These are phyloP conservation scores for Flaveria ramosissima DNA, from an alignment of 129 eudicot genomes.

Conservation along the genomic window DNA sequence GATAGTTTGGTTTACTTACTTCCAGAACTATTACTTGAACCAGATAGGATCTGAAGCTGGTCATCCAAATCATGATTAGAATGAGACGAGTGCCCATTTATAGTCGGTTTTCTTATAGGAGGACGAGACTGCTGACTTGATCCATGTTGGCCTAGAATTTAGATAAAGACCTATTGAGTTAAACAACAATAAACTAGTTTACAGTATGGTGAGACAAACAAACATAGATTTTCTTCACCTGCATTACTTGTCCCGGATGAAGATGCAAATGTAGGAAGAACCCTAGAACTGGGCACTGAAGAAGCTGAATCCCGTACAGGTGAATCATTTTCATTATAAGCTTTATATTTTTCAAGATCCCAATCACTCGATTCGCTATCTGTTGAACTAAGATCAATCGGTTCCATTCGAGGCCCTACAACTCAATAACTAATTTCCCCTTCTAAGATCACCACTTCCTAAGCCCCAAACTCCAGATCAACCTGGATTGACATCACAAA, in stretches of 20 bases:
- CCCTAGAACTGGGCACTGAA: conserved; percentile 32
- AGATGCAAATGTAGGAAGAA: conserved; percentile 45
- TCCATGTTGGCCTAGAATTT: conserved; percentile 39
- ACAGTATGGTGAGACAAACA: not conserved
- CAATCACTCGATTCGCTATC: conserved; percentile 68
- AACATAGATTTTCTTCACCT: conserved; percentile 40
- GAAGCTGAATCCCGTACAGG: conserved; percentile 46
- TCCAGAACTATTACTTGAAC: conserved; percentile 31
- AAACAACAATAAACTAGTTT: not conserved
- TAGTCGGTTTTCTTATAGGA: conserved; percentile 33
- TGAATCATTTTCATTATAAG: conserved; percentile 30
- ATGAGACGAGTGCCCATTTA: conserved; percentile 49
- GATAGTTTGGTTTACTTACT: conserved; percentile 23
- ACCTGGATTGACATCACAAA: conserved; percentile 37
- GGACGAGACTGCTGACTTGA: conserved; percentile 24
- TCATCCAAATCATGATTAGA: conserved; percentile 23
- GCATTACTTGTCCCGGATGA: conserved; percentile 30
- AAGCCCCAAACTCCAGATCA: conserved; percentile 20
- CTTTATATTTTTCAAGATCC: conserved; percentile 50
- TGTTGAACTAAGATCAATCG: conserved; percentile 54
- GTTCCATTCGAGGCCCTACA: conserved; percentile 29
- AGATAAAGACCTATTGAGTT: not conserved
- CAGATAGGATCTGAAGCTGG: conserved; percentile 32
- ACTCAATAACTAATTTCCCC: conserved; percentile 22
- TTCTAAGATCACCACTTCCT: conserved; percentile 5